Percentiles rank a stretch among this genome's conserved stretches.
phyloP scores from a whole-genome alignment of 2,329 filamentous ascomycete genomes.

The Didymella lethalis region DNA sequence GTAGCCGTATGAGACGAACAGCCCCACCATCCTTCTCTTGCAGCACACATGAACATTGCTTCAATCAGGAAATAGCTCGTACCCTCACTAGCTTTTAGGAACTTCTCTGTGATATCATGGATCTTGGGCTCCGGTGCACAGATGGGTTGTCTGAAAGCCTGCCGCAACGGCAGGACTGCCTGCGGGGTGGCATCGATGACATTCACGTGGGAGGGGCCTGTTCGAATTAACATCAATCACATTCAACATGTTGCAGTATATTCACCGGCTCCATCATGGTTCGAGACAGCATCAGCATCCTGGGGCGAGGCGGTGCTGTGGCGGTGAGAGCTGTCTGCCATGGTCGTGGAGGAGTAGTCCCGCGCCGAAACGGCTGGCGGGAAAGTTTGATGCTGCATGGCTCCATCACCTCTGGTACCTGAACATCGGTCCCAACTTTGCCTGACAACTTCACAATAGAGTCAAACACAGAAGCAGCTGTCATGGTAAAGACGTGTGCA shows the following conservation, averaged over 20 bases:
- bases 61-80: constrained; percentile 24
- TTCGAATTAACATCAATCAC: constrained; percentile 11
- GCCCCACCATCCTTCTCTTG: constrained; percentile 30
- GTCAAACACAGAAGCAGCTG: constrained; percentile 18
- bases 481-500: constrained; percentile 5
- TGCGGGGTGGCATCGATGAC: constrained; percentile 19
- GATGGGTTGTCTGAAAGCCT: constrained; percentile 33
- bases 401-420: constrained; percentile 17
- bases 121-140: constrained; percentile 47
- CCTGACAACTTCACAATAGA: constrained; percentile 6
- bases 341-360: constrained; percentile 46
- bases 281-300: constrained; percentile 16
- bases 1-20: constrained; percentile 17
- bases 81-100: constrained; percentile 62
- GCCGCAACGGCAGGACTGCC: constrained; percentile 42
- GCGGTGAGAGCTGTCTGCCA: constrained; percentile 41
- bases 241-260: background rate
- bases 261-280: constrained; percentile 31
- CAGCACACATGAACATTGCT: background rate
- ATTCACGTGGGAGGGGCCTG: constrained; percentile 25
- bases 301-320: constrained; percentile 34
- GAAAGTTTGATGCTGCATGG: constrained; percentile 30
- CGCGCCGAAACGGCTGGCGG: constrained; percentile 33
- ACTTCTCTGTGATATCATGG: constrained; percentile 64
- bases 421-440: constrained; percentile 5